Evolutionary conservation across 148 eudicot species (phyloP).

Genomic region (Rhododendron ferrugineum): DNA sequence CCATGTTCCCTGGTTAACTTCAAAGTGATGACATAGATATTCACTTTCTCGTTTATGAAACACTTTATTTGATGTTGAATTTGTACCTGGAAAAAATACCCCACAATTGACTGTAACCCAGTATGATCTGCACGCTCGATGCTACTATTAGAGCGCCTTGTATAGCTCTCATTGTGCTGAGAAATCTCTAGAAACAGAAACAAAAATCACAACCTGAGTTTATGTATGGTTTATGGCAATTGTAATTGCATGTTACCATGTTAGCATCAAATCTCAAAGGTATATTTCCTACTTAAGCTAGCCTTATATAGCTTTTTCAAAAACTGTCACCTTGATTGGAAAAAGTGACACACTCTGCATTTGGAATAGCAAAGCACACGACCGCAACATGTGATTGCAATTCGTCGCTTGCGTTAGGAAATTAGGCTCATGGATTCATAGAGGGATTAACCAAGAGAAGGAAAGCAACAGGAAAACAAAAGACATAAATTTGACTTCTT

Average conservation of each 20-base stretch:
- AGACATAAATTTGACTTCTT: not conserved
- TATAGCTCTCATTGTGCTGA: slow-evolving; percentile 78
- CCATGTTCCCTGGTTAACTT: not conserved
- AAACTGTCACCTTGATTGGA: not conserved
- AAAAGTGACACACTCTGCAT: not conserved
- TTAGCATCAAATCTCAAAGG: too few species aligned
- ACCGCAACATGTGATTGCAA: not conserved
- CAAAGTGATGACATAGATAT: not conserved
- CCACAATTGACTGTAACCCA: slow-evolving; percentile 97
- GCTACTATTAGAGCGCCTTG: slow-evolving; percentile 97
- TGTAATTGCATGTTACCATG: not conserved
- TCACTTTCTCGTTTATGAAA: slow-evolving; percentile 6
- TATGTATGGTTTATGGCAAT: not conserved
- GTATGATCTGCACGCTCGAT: slow-evolving; percentile 91
- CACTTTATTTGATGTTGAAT: not conserved
- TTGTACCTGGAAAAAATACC: slow-evolving; percentile 90
- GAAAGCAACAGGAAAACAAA: not conserved
- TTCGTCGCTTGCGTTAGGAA: not conserved
- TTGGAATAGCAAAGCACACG: not conserved
- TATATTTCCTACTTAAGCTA: not conserved
- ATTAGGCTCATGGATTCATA: not conserved
- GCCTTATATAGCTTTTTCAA: not conserved
- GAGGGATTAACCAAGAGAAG: not conserved
- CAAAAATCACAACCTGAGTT: not conserved
- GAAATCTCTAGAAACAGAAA: slow-evolving; percentile 53